A percentile compares a stretch with the other conserved stretches of the same genome.
Conservation (phyloP, 2,329 filamentous ascomycete species). For the Aspergillus floridensis region DNA sequence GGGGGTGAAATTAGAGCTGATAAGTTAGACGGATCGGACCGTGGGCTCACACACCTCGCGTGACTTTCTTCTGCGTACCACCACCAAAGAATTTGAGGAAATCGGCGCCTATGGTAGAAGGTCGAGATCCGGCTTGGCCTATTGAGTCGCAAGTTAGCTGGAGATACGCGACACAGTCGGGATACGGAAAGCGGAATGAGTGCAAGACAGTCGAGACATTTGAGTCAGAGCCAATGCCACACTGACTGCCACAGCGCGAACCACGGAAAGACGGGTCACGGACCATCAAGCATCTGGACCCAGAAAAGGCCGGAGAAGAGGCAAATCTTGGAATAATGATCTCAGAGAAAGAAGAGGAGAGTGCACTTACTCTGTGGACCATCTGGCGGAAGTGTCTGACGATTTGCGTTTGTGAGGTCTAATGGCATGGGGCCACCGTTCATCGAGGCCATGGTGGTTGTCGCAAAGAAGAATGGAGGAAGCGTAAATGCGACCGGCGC, state of each 20-base stretch:
- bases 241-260: background rate
- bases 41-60: slow-evolving; percentile 59
- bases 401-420: slow-evolving; percentile 21
- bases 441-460: slow-evolving; percentile 24
- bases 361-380: slow-evolving; percentile 17
- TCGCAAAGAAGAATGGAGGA: background rate
- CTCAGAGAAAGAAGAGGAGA: background rate
- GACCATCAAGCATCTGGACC: background rate
- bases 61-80: slow-evolving; percentile 65
- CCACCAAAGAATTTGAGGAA: slow-evolving; percentile 58
- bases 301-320: background rate
- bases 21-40: background rate
- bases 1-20: background rate
- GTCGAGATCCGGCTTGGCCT: slow-evolving; percentile 1
- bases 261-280: background rate
- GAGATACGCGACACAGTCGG: background rate
- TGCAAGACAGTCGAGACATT: no score
- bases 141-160: background rate
- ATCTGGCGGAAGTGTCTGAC: slow-evolving; percentile 14
- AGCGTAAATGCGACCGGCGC: slow-evolving; percentile 20
- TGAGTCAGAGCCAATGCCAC: no score
- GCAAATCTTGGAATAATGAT: no score
- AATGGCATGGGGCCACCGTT: slow-evolving; percentile 29
- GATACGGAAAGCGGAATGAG: no score
- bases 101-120: slow-evolving; percentile 24